Evolutionary conservation across 192 early-diverging fungal species (phyloP).

Genomic region (Rhizoclosmatium sp.): DNA sequence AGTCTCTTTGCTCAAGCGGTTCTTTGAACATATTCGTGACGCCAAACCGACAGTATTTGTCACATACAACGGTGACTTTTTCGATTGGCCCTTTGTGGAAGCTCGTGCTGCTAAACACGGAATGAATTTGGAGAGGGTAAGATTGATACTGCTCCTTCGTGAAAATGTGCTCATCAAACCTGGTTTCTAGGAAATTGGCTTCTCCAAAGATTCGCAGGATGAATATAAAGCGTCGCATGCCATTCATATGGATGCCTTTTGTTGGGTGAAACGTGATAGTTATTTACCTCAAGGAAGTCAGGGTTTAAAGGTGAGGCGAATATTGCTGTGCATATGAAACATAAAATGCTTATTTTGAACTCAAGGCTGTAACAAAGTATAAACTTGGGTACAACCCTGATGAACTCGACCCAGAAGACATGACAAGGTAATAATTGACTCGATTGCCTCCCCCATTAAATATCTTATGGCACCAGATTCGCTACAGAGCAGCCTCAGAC

Average conservation of each 20-base stretch:
- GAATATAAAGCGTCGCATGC: constrained; percentile 89
- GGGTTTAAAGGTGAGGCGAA: constrained; percentile 75
- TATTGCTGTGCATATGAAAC: background rate
- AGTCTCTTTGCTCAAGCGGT: constrained; percentile 77
- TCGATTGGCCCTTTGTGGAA: constrained; percentile 99
- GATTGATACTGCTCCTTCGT: background rate
- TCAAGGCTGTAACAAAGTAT: constrained; percentile 86
- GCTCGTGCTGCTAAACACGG: constrained; percentile 80
- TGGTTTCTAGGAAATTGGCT: constrained; percentile 79
- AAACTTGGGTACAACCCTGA: constrained; percentile 98
- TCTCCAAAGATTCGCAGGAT: constrained; percentile 78
- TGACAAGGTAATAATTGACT: constrained; percentile 72
- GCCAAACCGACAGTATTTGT: constrained; percentile 87
- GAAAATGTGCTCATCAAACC: background rate
- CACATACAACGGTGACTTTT: constrained; percentile 99
- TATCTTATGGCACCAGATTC: constrained; percentile 58
- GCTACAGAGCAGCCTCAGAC: constrained; percentile 91
- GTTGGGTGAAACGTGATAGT: constrained; percentile 98
- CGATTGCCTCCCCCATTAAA: no score
- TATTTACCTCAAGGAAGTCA: constrained; percentile 98
- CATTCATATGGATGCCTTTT: constrained; percentile 95
- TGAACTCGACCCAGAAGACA: constrained; percentile 98
- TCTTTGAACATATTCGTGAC: constrained; percentile 90
- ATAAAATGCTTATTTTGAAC: background rate
- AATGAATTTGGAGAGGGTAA: constrained; percentile 81